Evolutionary conservation across 306 rosid species (phyloP), one percentile per base, ranked within the genome.

Genomic region (Fragaria nilgerrensis): DNA sequence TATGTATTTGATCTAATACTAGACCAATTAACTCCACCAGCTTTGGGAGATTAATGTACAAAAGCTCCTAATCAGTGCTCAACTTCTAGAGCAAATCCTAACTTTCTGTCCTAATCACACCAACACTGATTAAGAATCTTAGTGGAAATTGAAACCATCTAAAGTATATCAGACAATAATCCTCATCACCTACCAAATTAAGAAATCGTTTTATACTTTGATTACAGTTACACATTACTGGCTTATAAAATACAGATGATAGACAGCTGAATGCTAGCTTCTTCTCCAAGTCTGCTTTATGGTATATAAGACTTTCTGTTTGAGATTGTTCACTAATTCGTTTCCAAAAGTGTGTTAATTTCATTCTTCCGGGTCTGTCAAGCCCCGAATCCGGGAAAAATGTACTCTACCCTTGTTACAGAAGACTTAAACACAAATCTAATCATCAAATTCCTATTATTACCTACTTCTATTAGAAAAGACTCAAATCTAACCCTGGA

Each of bases 71-170:
- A 43, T 73, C 65, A 22, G 69, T 73, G 78, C 73, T 11, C 11
- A 15, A 29, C 29, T 74, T 55, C 52, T 67, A 32, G 74, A 16
- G 83, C 70, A 73, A 53, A 74, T 74, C 75, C 50, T 16, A 55
- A 20, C 74, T 41, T 55, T 79, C 74, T 79, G 68, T 52, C 70
- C 69, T 53, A 72, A 73, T 53, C 58, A 62, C 62, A 77, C 52
- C 61, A 47, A 77, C 52, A 68, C 27, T 37, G 47, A 36, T 39
- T 52, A 9, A 43, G 43, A 77, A 68, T 15, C 80, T 41, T 69
- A 15, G 74, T 25, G 66, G 75, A 68, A 17, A 5, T 23, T 41
- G 70, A 49, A 53, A 68, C 41, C 41, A 52, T 72, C 29, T 9
- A 50, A 41, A 67, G 65, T 23, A 32, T 16, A 37, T 15, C 55